phyloP scores from a whole-genome alignment of 148 eudicot genomes.

The Amaranthus hypochondriacus region DNA sequence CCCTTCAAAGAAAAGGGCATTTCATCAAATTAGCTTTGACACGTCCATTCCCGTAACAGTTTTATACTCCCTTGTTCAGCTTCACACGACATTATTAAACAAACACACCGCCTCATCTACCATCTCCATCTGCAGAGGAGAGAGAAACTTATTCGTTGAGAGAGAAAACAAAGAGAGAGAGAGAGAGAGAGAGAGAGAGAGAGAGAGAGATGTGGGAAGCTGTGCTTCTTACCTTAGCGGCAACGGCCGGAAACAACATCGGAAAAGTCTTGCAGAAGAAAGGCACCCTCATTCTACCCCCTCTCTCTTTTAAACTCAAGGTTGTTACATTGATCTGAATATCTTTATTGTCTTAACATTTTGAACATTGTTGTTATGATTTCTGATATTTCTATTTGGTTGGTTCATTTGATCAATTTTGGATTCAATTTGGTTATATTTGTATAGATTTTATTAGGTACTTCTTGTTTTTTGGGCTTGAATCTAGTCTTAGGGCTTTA shows the following conservation, averaged over 20 bases:
- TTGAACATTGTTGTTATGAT: neutral
- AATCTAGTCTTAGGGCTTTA: no score
- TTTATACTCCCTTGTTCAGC: neutral
- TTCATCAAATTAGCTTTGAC: neutral
- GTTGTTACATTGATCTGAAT: slow-evolving; percentile 14
- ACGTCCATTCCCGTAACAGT: slow-evolving; percentile 4
- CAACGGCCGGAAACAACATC: slow-evolving; percentile 44
- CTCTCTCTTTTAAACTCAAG: slow-evolving; percentile 45
- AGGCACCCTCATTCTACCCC: slow-evolving; percentile 46
- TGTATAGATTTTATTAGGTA: neutral
- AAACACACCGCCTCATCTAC: neutral
- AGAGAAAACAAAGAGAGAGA: neutral
- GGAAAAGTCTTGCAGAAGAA: slow-evolving; percentile 45
- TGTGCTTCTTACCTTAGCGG: slow-evolving; percentile 36
- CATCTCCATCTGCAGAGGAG: neutral
- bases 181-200: slow-evolving; percentile 16
- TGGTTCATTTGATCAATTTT: neutral
- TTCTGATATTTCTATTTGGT: neutral
- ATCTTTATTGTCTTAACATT: neutral
- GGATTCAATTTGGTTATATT: no score
- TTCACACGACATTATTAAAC: slow-evolving; percentile 1
- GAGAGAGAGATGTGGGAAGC: slow-evolving; percentile 38
- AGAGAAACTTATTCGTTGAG: neutral
- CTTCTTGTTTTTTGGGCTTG: no score
- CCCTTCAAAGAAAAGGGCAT: neutral